These are phyloP conservation scores for Leucoagaricus sp. DNA, from an alignment of 1,284 basidiomycete species.

Conservation along the genomic window DNA sequence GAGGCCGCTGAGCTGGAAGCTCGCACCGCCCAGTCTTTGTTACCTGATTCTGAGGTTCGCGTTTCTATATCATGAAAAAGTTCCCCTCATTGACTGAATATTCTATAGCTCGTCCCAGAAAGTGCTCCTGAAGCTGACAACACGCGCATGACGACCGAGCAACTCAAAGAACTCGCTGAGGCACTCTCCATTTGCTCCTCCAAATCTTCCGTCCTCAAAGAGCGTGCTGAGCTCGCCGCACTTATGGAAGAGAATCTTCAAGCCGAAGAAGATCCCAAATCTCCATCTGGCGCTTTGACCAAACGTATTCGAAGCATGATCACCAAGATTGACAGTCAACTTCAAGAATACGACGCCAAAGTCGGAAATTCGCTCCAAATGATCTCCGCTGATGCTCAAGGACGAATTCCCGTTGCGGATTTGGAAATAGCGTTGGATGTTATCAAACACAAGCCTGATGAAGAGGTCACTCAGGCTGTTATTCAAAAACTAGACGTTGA, in stretches of 20 bases:
- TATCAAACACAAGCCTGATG: slow-evolving; percentile 93
- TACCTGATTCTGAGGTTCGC: slow-evolving; percentile 79
- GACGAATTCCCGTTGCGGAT: slow-evolving; percentile 90
- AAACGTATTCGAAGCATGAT: slow-evolving; percentile 97
- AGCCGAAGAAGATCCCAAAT: slow-evolving; percentile 85
- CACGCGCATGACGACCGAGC: slow-evolving; percentile 96
- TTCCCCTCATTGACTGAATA: not conserved
- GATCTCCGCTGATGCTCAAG: slow-evolving; percentile 91
- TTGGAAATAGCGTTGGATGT: slow-evolving; percentile 89
- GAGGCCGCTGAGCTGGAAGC: slow-evolving; percentile 79
- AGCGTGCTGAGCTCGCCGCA: slow-evolving; percentile 87
- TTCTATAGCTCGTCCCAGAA: slow-evolving; percentile 49
- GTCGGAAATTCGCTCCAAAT: slow-evolving; percentile 93
- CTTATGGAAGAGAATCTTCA: slow-evolving; percentile 92
- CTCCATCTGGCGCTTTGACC: slow-evolving; percentile 79
- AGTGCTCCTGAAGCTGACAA: slow-evolving; percentile 55
- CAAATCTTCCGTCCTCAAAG: slow-evolving; percentile 96
- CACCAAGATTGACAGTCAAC: slow-evolving; percentile 92
- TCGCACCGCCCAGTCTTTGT: slow-evolving; percentile 69
- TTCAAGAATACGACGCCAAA: slow-evolving; percentile 89
- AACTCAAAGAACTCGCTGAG: slow-evolving; percentile 92
- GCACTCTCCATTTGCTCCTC: slow-evolving; percentile 91
- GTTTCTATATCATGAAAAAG: slow-evolving; percentile 4
- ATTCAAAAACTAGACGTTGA: slow-evolving; percentile 96
- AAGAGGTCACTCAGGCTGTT: slow-evolving; percentile 87